Evolutionary conservation across 805 yeast species (phyloP).

Genomic region (Candida tammaniensis): DNA sequence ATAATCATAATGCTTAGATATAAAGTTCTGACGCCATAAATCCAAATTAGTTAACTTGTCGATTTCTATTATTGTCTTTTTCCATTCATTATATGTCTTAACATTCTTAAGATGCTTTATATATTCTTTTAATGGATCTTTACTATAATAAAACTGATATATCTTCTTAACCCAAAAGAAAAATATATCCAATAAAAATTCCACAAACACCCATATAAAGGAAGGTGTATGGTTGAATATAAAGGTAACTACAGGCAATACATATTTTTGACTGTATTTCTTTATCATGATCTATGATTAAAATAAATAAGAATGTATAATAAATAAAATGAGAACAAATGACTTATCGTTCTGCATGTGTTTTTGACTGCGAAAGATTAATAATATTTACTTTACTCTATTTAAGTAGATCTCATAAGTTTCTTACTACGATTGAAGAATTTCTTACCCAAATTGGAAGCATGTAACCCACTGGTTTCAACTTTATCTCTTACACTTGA

Average conservation of each 20-base stretch:
- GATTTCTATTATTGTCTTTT: conserved; percentile 46
- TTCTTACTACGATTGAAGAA: conserved; percentile 57
- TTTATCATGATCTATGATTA: conserved; percentile 2
- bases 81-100: conserved; percentile 70
- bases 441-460: conserved; percentile 55
- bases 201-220: conserved; percentile 40
- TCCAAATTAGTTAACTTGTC: conserved; percentile 46
- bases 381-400: background rate
- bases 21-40: conserved; percentile 77
- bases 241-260: conserved; percentile 25
- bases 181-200: conserved; percentile 42
- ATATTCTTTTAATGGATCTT: conserved; percentile 47
- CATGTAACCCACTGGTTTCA: conserved; percentile 43
- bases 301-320: too few relatives aligned
- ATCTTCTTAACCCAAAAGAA: conserved; percentile 46
- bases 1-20: conserved; percentile 80
- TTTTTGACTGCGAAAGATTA: background rate
- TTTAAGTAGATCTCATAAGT: conserved; percentile 24
- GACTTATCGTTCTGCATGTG: too few relatives aligned
- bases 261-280: conserved; percentile 5
- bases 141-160: conserved; percentile 30
- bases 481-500: conserved; percentile 50
- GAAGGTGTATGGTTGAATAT: conserved; percentile 35
- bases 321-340: too few relatives aligned
- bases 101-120: conserved; percentile 50